Evolutionary conservation across 2,329 filamentous ascomycete genomes (phyloP).

Genomic region (Venturia carpophila): DNA sequence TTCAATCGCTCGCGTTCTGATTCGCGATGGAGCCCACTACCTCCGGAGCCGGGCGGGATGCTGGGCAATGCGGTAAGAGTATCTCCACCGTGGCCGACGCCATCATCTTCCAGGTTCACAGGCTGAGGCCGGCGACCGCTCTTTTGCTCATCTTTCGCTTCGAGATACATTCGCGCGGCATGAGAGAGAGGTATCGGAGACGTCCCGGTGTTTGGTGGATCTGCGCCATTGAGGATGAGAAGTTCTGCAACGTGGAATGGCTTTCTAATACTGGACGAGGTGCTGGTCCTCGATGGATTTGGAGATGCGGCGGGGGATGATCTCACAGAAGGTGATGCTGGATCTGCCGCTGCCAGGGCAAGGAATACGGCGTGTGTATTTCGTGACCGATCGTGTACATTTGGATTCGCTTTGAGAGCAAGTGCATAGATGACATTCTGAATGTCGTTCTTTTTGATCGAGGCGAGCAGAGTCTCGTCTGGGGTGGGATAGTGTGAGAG

Average conservation of each 20-base stretch:
- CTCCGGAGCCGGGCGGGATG: slow-evolving; percentile 25
- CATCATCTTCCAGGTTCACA: slow-evolving; percentile 37
- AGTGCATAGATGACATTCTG: slow-evolving; percentile 87
- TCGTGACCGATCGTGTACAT: slow-evolving; percentile 74
- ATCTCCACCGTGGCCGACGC: slow-evolving; percentile 45
- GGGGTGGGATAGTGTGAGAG: slow-evolving; percentile 68
- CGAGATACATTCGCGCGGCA: slow-evolving; percentile 74
- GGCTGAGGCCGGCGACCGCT: slow-evolving; percentile 20
- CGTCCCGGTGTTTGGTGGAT: slow-evolving; percentile 60
- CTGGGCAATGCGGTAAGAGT: slow-evolving; percentile 55
- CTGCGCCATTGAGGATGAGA: slow-evolving; percentile 85
- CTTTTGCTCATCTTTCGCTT: slow-evolving; percentile 56
- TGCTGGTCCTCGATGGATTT: background rate
- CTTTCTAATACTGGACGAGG: slow-evolving; percentile 26
- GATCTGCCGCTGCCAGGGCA: slow-evolving; percentile 85
- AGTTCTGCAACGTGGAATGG: slow-evolving; percentile 86
- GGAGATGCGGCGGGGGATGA: slow-evolving; percentile 7
- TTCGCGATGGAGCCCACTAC: slow-evolving; percentile 27
- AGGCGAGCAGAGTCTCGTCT: slow-evolving; percentile 83
- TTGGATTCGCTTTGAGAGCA: slow-evolving; percentile 78
- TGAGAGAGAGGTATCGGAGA: slow-evolving; percentile 78
- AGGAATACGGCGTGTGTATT: slow-evolving; percentile 85
- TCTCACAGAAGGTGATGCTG: slow-evolving; percentile 57
- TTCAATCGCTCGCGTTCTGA: slow-evolving; percentile 30
- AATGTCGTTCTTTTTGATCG: slow-evolving; percentile 94